Evolutionary conservation across 176 grass and related monocot species (phyloP), one percentile per base, ranked within the genome.

Genomic region (Oryza glaberrima): DNA sequence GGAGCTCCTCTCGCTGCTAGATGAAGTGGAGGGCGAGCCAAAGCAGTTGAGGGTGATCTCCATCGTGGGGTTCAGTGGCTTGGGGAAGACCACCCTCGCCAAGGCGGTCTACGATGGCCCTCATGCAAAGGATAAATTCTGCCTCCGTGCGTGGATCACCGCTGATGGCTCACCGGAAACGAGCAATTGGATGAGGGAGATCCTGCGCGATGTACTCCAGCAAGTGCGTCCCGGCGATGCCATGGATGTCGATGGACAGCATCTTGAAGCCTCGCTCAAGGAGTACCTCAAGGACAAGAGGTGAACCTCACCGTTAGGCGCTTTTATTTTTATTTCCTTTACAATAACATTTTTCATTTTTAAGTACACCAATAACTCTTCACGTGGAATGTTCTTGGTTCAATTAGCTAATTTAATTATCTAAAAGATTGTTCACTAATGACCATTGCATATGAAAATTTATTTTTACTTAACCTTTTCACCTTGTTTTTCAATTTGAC

Each of bases 81-180:
- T 51, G 32, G 88, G 71, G 25, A 86, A 90, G 45, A 89, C 87
- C 8, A 86, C 83, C 1, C 88, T 90, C 22, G 88, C 43, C 0
- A 79, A 20, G 60, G 65, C 25, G 2, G 83, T 83, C 40, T 87
- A 78, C 11, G 36, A 82, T 4, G 44, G 7, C 60, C 17, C 38
- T 69, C 9, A 7, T 0, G 28, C 26, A 30, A 51, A 14, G 78
- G 71, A 38, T 3, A 73, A 65, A 23, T 90, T 90, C 30, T 30
- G 30, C 14, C 56, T 22, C 35, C 78, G 88, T 78, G 84, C 82
- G 43, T 83, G 85, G 85, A 23, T 88, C 30, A n/a, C 26, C 1
- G 6, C 28, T 23, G 67, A 17, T 1, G 35, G 35, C 61, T 69
- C 23, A 7, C 41, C 16, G 1, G 72, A 76, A 30, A 30, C 30